Base-by-base conservation (phyloP, 2,329 filamentous ascomycete species). In the Amesomyces nigricolor region DNA sequence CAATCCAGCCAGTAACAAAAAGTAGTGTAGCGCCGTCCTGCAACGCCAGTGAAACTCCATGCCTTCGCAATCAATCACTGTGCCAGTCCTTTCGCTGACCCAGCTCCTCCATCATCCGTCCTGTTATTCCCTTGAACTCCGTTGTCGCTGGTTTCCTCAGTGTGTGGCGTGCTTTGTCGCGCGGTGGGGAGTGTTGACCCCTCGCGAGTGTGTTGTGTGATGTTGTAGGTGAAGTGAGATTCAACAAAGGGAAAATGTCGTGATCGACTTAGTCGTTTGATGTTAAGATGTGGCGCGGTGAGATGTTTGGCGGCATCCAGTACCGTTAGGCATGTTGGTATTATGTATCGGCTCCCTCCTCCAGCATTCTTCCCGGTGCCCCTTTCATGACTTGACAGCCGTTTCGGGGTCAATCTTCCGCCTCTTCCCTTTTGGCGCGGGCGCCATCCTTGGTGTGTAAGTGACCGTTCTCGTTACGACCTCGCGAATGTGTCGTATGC, bases 401-500 rank as follows among this genome's bases (percentile, higher is more conserved):
- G 64, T 63, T 35, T 66, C 64, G 26, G 60, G 42, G 61, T 79
- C 76, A 47, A 78, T 71, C 77, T 89, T 95, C 75, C 91, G 86
- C 74, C 91, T 84, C 80, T 96, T 97, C 61, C 91, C 91, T 71
- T 91, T 91, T 7, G 91, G 92, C 38, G 91, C 90, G 22, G 91
- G 89, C 62, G 91, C 88, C 75, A 97, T 89, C 62, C 86, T 79
- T 58, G 84, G 87, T 69, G 89, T 95, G 72, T 95, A 96, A 40
- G 89, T 96, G 57, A 96, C 89, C 14, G 91, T 96, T 63, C 91
- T 82, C n/a, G 91, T 96, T 51, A 96, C 88, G 4, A 96, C 90
- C 70, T 96, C 91, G 53, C 89, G 79, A 56, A 96, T 90, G 67
- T 87, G 80, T 58, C 85, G 81, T 54, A 85, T 77, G 64, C 78